Percentiles rank a stretch among this genome's conserved stretches.
Conservation (phyloP, 2,329 filamentous ascomycete species). For the Arthrinium phaeospermum region DNA sequence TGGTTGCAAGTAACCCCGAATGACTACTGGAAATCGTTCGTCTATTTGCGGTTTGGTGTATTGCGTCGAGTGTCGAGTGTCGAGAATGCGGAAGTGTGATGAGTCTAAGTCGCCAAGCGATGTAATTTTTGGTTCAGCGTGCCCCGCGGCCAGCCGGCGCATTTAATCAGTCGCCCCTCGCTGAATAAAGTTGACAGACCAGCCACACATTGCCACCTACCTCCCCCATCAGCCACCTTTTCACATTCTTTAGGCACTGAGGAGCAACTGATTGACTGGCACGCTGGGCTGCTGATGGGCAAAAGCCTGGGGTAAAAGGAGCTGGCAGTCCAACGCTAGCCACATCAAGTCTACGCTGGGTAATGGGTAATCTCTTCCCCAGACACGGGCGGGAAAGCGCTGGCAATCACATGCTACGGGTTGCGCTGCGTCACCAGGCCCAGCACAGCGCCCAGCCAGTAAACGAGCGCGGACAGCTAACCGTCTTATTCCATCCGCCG, state of each 20-base stretch:
- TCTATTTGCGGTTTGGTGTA: not conserved
- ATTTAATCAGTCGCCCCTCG: not conserved
- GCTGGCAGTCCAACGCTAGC: not conserved
- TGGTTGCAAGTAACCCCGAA: conserved; percentile 39
- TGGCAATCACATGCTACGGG: conserved; percentile 25
- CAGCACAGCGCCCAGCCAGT: conserved; percentile 11
- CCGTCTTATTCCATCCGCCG: conserved; percentile 7
- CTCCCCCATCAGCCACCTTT: not conserved
- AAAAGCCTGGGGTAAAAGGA: conserved; percentile 13
- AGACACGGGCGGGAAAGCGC: conserved; percentile 18
- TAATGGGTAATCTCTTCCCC: conserved; percentile 1
- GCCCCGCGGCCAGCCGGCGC: conserved; percentile 11
- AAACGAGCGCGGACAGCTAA: not conserved
- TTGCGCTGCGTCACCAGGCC: conserved; percentile 18
- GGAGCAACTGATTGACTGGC: not conserved
- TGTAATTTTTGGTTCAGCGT: not conserved
- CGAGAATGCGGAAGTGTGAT: not conserved
- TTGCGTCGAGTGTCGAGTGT: not conserved
- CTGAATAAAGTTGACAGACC: not conserved
- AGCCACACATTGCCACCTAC: conserved; percentile 1
- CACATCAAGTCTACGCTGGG: not conserved
- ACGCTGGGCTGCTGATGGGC: not conserved
- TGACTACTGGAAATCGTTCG: not conserved
- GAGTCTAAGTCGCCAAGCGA: not conserved
- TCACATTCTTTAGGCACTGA: not conserved